Evolutionary conservation across 306 rosid genomes (phyloP).

Genomic region (Pueraria montana): DNA sequence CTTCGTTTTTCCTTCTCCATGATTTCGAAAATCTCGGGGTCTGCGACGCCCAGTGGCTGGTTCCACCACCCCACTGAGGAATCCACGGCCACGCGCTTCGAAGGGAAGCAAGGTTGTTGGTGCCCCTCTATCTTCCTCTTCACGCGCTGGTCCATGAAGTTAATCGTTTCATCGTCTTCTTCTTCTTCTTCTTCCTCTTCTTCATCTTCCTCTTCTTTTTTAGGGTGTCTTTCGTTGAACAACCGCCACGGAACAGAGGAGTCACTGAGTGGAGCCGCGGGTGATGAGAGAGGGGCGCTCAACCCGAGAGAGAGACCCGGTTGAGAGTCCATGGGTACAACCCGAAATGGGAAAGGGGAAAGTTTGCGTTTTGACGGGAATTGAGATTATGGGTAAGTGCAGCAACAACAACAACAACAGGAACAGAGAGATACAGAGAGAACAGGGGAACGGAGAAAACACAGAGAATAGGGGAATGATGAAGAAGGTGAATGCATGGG

Average conservation of each 20-base stretch:
- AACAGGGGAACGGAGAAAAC: neutral
- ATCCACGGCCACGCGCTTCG: constrained; percentile 62
- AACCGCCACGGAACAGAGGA: constrained; percentile 46
- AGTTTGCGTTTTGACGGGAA: constrained; percentile 3
- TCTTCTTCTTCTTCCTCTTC: constrained; percentile 54
- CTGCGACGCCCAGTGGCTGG: constrained; percentile 68
- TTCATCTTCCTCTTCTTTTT: constrained; percentile 37
- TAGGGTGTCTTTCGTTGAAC: neutral
- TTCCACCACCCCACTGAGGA: constrained; percentile 76
- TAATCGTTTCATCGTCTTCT: constrained; percentile 57
- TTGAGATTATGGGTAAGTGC: constrained; percentile 27
- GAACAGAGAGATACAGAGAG: neutral
- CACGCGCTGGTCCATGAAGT: constrained; percentile 66
- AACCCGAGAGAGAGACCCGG: constrained; percentile 72
- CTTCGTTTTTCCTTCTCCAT: constrained; percentile 82
- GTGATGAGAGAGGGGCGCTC: constrained; percentile 52
- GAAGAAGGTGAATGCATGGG: constrained; percentile 10
- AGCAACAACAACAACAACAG: constrained; percentile 27
- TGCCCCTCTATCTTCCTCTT: constrained; percentile 66
- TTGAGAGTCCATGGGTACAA: constrained; percentile 63
- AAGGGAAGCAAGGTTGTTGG: constrained; percentile 38
- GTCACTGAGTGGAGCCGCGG: constrained; percentile 46
- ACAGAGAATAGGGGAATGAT: neutral
- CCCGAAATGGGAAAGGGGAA: neutral
- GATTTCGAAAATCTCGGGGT: constrained; percentile 74